Evolutionary conservation across 331 rosid species (phyloP).

Genomic region (Spiraea crenata): DNA sequence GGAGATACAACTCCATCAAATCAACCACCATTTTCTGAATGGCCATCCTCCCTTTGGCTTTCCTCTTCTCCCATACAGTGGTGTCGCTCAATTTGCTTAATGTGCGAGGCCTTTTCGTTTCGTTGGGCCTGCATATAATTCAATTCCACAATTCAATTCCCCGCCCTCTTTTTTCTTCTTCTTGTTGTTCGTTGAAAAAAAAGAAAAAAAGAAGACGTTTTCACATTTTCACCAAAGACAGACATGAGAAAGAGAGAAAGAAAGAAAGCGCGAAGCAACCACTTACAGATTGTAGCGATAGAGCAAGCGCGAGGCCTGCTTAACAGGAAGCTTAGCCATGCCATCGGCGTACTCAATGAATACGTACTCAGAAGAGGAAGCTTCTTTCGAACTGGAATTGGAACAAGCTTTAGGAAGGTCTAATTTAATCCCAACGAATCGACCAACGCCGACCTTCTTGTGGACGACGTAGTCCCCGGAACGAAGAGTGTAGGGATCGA

Average conservation of each 20-base stretch:
- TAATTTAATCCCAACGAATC: conserved; percentile 70
- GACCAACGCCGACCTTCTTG: conserved; percentile 91
- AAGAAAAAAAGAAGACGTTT: no score
- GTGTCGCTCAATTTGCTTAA: conserved; percentile 85
- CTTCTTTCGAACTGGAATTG: conserved; percentile 31
- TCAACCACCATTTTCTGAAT: conserved; percentile 98
- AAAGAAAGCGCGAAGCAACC: background rate
- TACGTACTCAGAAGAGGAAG: conserved; percentile 55
- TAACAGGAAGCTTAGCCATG: conserved; percentile 92
- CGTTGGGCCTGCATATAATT: conserved; percentile 66
- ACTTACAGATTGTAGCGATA: conserved; percentile 89
- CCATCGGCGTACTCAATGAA: conserved; percentile 93
- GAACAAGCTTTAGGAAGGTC: conserved; percentile 41
- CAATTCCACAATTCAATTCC: no score
- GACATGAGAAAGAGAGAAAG: background rate
- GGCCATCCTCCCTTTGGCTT: conserved; percentile 81
- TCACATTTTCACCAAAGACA: no score
- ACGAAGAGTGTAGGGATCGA: conserved; percentile 79
- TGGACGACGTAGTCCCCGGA: conserved; percentile 95
- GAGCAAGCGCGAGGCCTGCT: conserved; percentile 86
- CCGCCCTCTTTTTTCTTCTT: background rate
- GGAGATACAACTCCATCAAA: conserved; percentile 91
- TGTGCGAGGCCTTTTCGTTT: conserved; percentile 67
- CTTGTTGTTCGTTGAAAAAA: background rate
- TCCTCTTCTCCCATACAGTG: conserved; percentile 75